A percentile compares a stretch with the other conserved stretches of the same genome.
phyloP scores from a whole-genome alignment of 2,329 filamentous ascomycete species.

The Penicillium sp. region DNA sequence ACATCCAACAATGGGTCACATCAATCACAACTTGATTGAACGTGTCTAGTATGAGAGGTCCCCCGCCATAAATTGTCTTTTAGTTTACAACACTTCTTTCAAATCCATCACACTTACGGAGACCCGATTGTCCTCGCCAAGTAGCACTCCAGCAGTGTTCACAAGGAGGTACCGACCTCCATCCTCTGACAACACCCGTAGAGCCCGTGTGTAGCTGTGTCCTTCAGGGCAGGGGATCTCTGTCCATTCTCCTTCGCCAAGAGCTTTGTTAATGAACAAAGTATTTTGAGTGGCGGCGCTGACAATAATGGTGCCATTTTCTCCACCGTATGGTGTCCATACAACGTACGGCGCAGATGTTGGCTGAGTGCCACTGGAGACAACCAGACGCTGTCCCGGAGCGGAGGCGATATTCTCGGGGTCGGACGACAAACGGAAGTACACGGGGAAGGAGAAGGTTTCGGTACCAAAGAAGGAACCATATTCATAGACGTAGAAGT shows the following conservation, averaged over 20 bases:
- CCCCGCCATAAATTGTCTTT: neutral
- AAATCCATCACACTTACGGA: constrained; percentile 20
- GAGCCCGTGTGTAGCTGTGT: constrained; percentile 47
- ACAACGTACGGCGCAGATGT: constrained; percentile 52
- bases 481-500: constrained; percentile 65
- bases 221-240: constrained; percentile 43
- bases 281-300: constrained; percentile 40
- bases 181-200: constrained; percentile 45
- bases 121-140: constrained; percentile 21
- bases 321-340: constrained; percentile 49
- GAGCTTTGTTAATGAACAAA: constrained; percentile 48
- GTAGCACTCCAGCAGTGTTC: constrained; percentile 19
- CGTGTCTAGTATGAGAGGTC: neutral
- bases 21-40: neutral
- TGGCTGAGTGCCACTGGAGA: constrained; percentile 45
- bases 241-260: constrained; percentile 48
- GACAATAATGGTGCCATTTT: constrained; percentile 51
- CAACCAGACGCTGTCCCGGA: constrained; percentile 41
- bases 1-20: neutral
- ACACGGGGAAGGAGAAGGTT: constrained; percentile 48
- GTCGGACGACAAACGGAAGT: constrained; percentile 50
- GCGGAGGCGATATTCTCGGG: constrained; percentile 48
- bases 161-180: constrained; percentile 19
- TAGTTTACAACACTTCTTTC: constrained; percentile 3
- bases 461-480: constrained; percentile 40